Percentiles rank a stretch among this genome's conserved stretches.
Conservation (phyloP, 106 monocot genomes). For the Dioscorea alata region DNA sequence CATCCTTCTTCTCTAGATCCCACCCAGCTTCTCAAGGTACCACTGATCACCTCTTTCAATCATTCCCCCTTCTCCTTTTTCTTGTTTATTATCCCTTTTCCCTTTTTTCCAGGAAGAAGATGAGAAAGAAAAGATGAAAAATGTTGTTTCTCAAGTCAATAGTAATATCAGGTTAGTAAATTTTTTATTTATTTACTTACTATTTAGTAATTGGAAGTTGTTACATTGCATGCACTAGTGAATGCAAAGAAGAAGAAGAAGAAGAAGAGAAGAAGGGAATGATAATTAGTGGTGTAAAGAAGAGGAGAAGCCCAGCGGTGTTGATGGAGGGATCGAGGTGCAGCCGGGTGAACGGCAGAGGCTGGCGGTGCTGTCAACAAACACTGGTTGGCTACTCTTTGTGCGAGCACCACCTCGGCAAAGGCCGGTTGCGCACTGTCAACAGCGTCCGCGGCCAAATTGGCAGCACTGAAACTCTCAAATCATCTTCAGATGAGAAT, state of each 20-base stretch:
- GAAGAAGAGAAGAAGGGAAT: constrained; percentile 6
- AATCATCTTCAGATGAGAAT: neutral
- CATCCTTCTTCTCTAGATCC: neutral
- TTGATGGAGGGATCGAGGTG: constrained; percentile 12
- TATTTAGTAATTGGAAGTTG: neutral
- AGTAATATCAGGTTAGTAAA: neutral
- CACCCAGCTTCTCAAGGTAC: too few relatives aligned
- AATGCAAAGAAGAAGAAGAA: neutral
- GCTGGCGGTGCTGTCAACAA: constrained; percentile 9
- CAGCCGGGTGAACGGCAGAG: constrained; percentile 14
- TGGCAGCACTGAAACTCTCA: neutral
- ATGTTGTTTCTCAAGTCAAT: neutral
- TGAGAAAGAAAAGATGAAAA: neutral
- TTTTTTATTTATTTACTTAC: neutral
- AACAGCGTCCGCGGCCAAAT: neutral
- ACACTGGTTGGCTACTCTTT: constrained; percentile 8
- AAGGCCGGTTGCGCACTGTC: neutral
- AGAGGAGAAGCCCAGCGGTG: neutral
- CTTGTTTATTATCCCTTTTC: neutral
- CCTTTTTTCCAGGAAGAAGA: neutral
- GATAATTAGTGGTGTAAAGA: neutral
- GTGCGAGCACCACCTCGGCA: constrained; percentile 12
- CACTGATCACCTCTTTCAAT: too few relatives aligned
- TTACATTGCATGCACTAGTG: neutral
- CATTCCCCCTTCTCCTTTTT: too few relatives aligned